These are phyloP conservation scores for Podospora anserina DNA, from an alignment of 495 filamentous ascomycete species.

Conservation along the genomic window DNA sequence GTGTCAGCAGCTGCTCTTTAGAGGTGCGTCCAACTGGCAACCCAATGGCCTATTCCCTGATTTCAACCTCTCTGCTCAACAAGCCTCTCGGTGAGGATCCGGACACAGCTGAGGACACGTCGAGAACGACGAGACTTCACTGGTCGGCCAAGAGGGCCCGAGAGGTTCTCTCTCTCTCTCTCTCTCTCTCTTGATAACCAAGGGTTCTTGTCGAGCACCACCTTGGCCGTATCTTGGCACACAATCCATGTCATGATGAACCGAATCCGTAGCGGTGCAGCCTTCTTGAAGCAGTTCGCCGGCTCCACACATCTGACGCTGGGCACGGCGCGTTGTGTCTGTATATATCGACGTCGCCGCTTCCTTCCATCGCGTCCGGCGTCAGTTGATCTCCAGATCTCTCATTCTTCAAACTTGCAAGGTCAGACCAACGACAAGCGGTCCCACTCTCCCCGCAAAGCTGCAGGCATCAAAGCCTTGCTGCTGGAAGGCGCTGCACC, in stretches of 20 bases:
- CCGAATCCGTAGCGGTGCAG: not conserved
- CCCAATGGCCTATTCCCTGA: not conserved
- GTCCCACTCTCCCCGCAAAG: not conserved
- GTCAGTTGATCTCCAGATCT: not conserved
- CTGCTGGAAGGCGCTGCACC: not conserved
- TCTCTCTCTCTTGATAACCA: not conserved
- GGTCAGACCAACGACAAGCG: not conserved
- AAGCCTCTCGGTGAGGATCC: not conserved
- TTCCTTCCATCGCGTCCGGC: not conserved
- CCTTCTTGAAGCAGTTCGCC: constrained; percentile 1
- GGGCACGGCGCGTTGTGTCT: constrained; percentile 2
- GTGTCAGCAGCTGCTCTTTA: not conserved
- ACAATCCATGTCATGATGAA: constrained; percentile 10
- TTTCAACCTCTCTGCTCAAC: not conserved
- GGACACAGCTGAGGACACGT: not conserved
- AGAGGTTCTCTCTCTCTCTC: not conserved
- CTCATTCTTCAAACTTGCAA: not conserved
- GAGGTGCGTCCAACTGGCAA: not conserved
- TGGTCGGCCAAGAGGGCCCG: not conserved
- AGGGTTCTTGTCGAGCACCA: constrained; percentile 6
- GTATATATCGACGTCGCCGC: constrained; percentile 1
- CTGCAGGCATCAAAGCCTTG: not conserved
- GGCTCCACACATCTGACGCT: not conserved
- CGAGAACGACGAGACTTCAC: not conserved
- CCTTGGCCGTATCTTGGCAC: constrained; percentile 19